Evolutionary conservation across 371 early-diverging fungal genomes (phyloP), one percentile per base, ranked within the genome.

Genomic region (Blakeslea trispora): DNA sequence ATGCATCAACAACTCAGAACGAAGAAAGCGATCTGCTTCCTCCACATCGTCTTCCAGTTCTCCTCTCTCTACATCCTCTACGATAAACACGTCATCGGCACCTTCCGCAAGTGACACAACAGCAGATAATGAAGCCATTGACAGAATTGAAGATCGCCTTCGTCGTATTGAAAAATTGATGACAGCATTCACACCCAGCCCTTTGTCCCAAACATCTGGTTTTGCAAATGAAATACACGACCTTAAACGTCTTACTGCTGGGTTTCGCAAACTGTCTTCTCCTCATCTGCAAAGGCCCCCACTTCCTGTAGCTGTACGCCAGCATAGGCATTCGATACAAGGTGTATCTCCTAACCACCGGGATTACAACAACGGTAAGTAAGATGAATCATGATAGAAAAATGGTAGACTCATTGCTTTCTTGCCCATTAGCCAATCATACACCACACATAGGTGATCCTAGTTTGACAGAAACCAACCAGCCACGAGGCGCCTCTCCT

Each of bases 91-190:
- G n/a, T n/a, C n/a, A n/a, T n/a, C n/a, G n/a, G n/a, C n/a, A n/a
- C n/a, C n/a, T n/a, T n/a, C n/a, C n/a, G n/a, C n/a, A n/a, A n/a
- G n/a, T n/a, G n/a, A n/a, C n/a, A n/a, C 37, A 10, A 14, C 47
- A 8, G 10, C n/a, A 10, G 28, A 74, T 46, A 57, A 60, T 42
- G 71, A 66, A 22, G 68, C 72, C 5, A 71, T 75, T 42, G 74
- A 71, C 45, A 60, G 74, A 24, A 74, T 74, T 45, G 68, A 75
- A 45, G 70, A 72, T 53, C 62, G 75, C 7, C 40, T 75, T 28
- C 55, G 72, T 31, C 60, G 72, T 50, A 75, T 75, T 15, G 75
- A 75, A 45, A 59, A 60, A 42, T 49, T 75, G 10, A 69, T 75
- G 69, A 67, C 72, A 15, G 75, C 68, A 6, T 67, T 75, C 41